Base-by-base conservation (phyloP, 2,329 filamentous ascomycete genomes). In the Scedosporium minutisporum region DNA sequence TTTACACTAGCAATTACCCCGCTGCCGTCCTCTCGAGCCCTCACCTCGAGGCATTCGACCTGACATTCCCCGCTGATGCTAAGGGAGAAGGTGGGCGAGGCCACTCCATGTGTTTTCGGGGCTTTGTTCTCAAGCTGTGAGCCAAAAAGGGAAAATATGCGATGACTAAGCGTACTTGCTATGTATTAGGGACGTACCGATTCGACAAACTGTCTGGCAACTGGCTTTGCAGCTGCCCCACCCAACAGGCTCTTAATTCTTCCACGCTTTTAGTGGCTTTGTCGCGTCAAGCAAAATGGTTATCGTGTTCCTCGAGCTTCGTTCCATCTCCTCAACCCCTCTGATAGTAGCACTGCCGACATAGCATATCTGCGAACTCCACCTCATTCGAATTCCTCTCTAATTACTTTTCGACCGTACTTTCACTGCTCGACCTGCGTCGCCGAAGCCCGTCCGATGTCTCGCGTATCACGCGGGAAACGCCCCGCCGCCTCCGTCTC, bases 401-500 rank as follows among this genome's bases (percentile, higher is more conserved):
- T 55, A 12, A 23, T 55, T 10, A 23, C 51, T 16, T 23, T 46
- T 27, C n/a, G 5, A 23, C 18, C 51, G 21, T 16, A 16, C 10
- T 27, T 23, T 55, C 18, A 16, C 18, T 23, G 44, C 44, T 48
- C 10, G 44, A 48, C n/a, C 44, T 3, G 44, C 33, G 33, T 38
- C 33, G 33, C 44, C 44, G 3, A 55, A 55, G 4, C 51, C 12
- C 12, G 18, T 23, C 51, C 18, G 23, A 55, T 55, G 51, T 55
- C 51, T 55, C 51, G 51, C 12, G 51, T 25, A 14, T 55, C 51
- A 23, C 55, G 42, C n/a, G 60, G 62, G 27, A 60, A 60, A 25
- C 62, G 62, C 27, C 62, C 55, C n/a, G 61, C 61, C 21, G 10
- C 33, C 25, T 33, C 42, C 44, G 61, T 48, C 42, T 29, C 41